These are phyloP conservation scores for Linnemannia elongata DNA, from an alignment of 192 early-diverging fungal species.

Conservation along the genomic window DNA sequence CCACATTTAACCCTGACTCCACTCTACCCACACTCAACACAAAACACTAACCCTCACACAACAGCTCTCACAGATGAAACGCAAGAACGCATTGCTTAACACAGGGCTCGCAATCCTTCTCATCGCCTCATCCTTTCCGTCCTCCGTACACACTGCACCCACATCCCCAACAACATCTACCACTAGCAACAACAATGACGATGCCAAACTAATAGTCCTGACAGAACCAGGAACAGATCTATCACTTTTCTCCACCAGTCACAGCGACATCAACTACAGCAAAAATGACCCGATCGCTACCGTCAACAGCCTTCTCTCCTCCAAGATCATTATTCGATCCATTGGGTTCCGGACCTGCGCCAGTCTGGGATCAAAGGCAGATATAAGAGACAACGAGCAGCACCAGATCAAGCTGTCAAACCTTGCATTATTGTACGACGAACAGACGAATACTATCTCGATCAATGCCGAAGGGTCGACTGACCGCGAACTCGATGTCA, in stretches of 20 bases:
- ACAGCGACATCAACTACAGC: neutral
- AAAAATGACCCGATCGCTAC: neutral
- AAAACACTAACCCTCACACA: neutral
- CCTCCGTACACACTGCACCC: neutral
- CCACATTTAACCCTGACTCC: neutral
- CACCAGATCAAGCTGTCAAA: conserved; percentile 18
- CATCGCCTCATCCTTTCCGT: neutral
- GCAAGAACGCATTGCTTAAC: neutral
- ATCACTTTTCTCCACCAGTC: neutral
- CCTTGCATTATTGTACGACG: conserved; percentile 29
- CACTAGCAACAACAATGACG: neutral
- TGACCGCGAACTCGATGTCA: conserved; percentile 25
- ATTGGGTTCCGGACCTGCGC: conserved; percentile 31
- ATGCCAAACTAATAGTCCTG: neutral
- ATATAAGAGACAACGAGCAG: neutral
- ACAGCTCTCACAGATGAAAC: neutral
- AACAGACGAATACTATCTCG: conserved; percentile 32
- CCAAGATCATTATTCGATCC: conserved; percentile 30
- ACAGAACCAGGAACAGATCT: neutral
- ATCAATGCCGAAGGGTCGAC: conserved; percentile 29
- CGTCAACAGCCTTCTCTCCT: neutral
- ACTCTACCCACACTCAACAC: neutral
- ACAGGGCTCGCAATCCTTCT: neutral
- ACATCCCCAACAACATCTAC: neutral
- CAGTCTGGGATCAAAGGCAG: neutral